Evolutionary conservation across 164 flowering plant species (phyloP).

Genomic region (Sextonia rubra): DNA sequence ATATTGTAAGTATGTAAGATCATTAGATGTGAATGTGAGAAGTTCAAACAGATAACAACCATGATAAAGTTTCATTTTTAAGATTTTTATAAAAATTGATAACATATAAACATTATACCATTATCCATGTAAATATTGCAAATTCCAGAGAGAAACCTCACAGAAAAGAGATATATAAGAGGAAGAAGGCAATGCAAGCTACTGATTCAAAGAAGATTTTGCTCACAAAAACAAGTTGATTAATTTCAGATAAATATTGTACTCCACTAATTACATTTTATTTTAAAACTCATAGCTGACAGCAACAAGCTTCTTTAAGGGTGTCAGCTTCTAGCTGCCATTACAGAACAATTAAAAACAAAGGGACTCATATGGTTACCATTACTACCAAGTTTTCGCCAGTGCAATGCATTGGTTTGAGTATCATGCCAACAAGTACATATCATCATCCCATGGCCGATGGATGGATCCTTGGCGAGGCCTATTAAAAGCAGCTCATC

Average conservation of each 20-base stretch:
- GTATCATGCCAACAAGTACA: slow-evolving; percentile 60
- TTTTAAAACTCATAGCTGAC: background rate
- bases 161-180: background rate
- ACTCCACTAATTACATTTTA: background rate
- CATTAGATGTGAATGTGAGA: no score
- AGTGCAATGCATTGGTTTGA: slow-evolving; percentile 28
- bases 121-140: background rate
- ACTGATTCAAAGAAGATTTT: background rate
- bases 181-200: background rate
- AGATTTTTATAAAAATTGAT: no score
- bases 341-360: slow-evolving; percentile 64
- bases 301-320: background rate
- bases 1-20: no score
- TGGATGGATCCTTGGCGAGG: slow-evolving; percentile 6
- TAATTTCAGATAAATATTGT: background rate
- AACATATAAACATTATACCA: background rate
- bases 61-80: background rate
- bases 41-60: background rate
- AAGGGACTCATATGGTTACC: slow-evolving; percentile 37
- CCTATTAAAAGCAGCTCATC: slow-evolving; percentile 68
- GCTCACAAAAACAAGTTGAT: background rate
- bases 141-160: background rate
- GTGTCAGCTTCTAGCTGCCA: slow-evolving; percentile 32
- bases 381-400: slow-evolving; percentile 38
- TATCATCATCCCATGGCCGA: slow-evolving; percentile 41